These are phyloP conservation scores for Dactylonectria estremocensis DNA, from an alignment of 2,329 filamentous ascomycete species.

Conservation along the genomic window DNA sequence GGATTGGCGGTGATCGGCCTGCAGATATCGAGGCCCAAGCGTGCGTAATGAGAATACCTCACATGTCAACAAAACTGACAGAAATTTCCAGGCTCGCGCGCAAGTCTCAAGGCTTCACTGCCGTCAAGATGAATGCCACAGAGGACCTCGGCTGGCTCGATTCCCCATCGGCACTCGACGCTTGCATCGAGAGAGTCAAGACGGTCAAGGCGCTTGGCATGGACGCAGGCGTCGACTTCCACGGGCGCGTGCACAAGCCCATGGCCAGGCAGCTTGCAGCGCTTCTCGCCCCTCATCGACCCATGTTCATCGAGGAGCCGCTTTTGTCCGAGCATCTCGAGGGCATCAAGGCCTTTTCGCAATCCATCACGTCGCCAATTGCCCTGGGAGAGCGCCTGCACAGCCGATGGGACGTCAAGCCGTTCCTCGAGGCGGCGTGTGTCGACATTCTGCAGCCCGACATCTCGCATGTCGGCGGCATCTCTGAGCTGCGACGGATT, in stretches of 20 bases:
- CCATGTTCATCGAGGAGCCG: constrained; percentile 84
- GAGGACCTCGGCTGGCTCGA: constrained; percentile 85
- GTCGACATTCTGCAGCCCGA: constrained; percentile 84
- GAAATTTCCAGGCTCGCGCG: constrained; percentile 61
- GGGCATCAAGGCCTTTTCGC: constrained; percentile 65
- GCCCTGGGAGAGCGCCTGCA: constrained; percentile 82
- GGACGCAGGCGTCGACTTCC: constrained; percentile 83
- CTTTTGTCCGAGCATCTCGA: constrained; percentile 78
- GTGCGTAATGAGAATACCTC: constrained; percentile 54
- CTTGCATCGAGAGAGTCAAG: constrained; percentile 77
- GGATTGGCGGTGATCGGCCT: constrained; percentile 84
- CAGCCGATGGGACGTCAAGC: constrained; percentile 81
- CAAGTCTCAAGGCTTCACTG: constrained; percentile 73
- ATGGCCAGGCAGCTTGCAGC: constrained; percentile 85
- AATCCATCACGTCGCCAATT: constrained; percentile 69
- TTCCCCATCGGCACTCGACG: constrained; percentile 74
- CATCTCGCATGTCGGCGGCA: constrained; percentile 79
- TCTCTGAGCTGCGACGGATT: constrained; percentile 79
- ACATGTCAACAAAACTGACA: constrained; percentile 2
- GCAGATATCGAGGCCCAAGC: constrained; percentile 75
- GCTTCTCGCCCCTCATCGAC: constrained; percentile 76
- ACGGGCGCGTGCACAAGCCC: constrained; percentile 83
- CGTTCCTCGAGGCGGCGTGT: constrained; percentile 77
- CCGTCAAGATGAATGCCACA: constrained; percentile 86
- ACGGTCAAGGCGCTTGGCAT: constrained; percentile 79